Evolutionary conservation across 1,139 yeast genomes (phyloP).

Genomic region (Debaryomyces fabryi): DNA sequence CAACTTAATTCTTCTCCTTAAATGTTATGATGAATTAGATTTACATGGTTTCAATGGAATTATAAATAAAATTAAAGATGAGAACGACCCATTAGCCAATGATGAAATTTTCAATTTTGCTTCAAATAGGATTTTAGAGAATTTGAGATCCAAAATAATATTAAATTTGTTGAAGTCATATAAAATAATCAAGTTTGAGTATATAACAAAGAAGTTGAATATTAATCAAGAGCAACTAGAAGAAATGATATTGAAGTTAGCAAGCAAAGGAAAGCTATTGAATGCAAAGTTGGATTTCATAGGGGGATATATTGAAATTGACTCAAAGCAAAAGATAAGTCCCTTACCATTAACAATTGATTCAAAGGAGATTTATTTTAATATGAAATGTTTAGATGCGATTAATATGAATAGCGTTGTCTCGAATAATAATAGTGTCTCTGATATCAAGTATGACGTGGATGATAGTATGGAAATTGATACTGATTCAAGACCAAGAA

Average conservation of each 20-base stretch:
- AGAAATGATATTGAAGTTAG: conserved; percentile 39
- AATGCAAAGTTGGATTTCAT: conserved; percentile 50
- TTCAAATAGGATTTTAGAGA: conserved; percentile 27
- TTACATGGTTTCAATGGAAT: conserved; percentile 23
- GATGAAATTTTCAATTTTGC: conserved; percentile 39
- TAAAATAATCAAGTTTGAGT: conserved; percentile 29
- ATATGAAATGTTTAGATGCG: conserved; percentile 28
- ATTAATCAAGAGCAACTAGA: conserved; percentile 36
- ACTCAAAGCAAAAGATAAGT: conserved; percentile 12
- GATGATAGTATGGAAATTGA: conserved; percentile 21
- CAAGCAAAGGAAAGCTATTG: conserved; percentile 47
- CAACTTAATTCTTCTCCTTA: conserved; percentile 31
- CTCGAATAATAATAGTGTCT: background rate
- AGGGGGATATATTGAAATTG: conserved; percentile 27
- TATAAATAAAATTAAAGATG: conserved; percentile 18
- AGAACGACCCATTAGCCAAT: conserved; percentile 25
- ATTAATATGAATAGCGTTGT: conserved; percentile 12
- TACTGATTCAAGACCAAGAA: conserved; percentile 9
- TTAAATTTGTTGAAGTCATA: conserved; percentile 34
- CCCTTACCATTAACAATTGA: conserved; percentile 21
- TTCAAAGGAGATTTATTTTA: conserved; percentile 26
- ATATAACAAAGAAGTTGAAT: conserved; percentile 25
- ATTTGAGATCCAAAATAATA: conserved; percentile 35
- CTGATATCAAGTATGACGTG: background rate
- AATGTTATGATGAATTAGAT: conserved; percentile 35